Conservation (phyloP, 495 filamentous ascomycete genomes). For the Annulohypoxylon bovei region DNA sequence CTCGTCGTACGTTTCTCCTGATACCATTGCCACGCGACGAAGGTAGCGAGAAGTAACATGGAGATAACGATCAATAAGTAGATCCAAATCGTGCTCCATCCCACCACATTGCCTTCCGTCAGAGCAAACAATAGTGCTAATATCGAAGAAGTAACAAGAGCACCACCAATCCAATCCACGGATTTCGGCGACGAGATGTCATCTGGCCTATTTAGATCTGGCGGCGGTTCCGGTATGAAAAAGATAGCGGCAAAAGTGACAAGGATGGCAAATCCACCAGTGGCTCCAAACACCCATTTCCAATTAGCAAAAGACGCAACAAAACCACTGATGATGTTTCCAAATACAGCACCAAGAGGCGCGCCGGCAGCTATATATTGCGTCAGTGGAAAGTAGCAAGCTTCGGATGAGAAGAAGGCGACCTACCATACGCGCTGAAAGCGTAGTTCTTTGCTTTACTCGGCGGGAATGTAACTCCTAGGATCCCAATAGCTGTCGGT, state of each 20-base stretch:
- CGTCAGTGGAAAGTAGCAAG: neutral
- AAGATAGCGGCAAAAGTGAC: conserved; percentile 69
- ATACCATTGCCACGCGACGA: conserved; percentile 72
- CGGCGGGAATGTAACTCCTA: conserved; percentile 68
- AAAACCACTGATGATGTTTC: conserved; percentile 64
- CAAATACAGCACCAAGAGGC: conserved; percentile 65
- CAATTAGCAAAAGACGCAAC: conserved; percentile 65
- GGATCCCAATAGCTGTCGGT: conserved; percentile 71
- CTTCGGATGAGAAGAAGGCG: neutral
- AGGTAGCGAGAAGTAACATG: conserved; percentile 64
- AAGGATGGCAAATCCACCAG: conserved; percentile 69
- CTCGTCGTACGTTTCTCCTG: conserved; percentile 57
- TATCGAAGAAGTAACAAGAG: conserved; percentile 70
- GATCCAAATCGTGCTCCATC: conserved; percentile 75
- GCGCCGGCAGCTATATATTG: conserved; percentile 60
- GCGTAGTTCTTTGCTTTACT: conserved; percentile 72
- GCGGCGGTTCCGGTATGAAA: conserved; percentile 69
- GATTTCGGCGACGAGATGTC: conserved; percentile 47
- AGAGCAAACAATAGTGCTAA: conserved; percentile 69
- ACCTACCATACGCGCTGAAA: conserved; percentile 60
- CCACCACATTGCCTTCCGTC: conserved; percentile 70
- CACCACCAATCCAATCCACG: conserved; percentile 73
- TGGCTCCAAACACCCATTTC: conserved; percentile 73
- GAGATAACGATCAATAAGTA: conserved; percentile 70
- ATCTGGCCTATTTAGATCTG: conserved; percentile 44